Conservation (phyloP, 2,329 filamentous ascomycete genomes). For the Xylaria sp. region DNA sequence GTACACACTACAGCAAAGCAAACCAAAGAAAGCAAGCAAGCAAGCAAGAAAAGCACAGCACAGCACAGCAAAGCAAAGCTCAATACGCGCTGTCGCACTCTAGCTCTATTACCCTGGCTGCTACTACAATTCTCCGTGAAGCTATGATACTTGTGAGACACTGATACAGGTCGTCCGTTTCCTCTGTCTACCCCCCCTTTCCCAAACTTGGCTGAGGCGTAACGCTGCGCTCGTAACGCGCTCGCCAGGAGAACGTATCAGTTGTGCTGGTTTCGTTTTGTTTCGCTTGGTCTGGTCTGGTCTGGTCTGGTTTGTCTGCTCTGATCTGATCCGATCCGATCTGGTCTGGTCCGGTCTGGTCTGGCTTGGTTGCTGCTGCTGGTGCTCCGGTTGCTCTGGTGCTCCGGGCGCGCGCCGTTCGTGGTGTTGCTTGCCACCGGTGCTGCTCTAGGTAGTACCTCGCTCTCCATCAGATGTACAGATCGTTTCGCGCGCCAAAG, state of each 20-base stretch:
- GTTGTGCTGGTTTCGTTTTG: conserved; percentile 7
- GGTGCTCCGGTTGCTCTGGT: neutral
- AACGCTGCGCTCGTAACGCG: too few species aligned
- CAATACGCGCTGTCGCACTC: conserved; percentile 24
- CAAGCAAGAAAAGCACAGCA: neutral
- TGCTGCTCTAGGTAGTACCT: conserved; percentile 17
- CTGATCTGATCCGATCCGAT: neutral
- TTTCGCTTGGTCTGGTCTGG: conserved; percentile 2
- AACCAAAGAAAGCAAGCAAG: too few species aligned
- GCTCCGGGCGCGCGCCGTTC: neutral
- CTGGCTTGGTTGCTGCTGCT: neutral
- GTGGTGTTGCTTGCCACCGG: neutral
- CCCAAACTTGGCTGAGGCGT: conserved; percentile 31
- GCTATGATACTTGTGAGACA: conserved; percentile 34
- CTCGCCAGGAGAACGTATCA: neutral
- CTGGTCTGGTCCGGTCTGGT: neutral
- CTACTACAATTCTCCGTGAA: conserved; percentile 17
- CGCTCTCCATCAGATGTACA: conserved; percentile 25
- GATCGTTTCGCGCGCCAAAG: conserved; percentile 24
- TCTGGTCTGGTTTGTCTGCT: too few species aligned
- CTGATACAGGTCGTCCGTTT: conserved; percentile 24
- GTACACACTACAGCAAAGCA: too few species aligned
- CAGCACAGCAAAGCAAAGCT: conserved; percentile 9
- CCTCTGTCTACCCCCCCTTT: conserved; percentile 18
- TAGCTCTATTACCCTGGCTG: conserved; percentile 25